Conservation (phyloP, 2,329 filamentous ascomycete species). For the Aspergillus melleus region DNA sequence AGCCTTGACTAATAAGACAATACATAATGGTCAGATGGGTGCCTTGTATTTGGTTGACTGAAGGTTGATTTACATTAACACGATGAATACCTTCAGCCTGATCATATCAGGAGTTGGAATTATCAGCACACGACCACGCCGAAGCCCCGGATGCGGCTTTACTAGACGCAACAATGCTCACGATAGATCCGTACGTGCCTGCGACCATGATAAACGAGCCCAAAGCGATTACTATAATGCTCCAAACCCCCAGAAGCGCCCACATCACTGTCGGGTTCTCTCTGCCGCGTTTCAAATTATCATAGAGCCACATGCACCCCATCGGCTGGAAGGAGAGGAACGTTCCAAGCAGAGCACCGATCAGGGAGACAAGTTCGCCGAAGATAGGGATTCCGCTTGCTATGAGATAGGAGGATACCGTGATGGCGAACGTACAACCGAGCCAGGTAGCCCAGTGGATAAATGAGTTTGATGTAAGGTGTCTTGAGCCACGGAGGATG, state of each 20-base stretch:
- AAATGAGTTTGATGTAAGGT: slow-evolving; percentile 20
- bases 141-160: neutral
- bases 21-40: too few relatives aligned
- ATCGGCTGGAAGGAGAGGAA: slow-evolving; percentile 17
- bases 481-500: slow-evolving; percentile 22
- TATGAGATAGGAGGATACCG: slow-evolving; percentile 23
- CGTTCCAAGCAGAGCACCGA: slow-evolving; percentile 25
- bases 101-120: neutral
- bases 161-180: neutral
- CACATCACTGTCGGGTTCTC: neutral
- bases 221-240: neutral
- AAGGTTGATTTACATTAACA: too few relatives aligned
- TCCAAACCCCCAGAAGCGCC: neutral
- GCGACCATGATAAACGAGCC: neutral
- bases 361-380: slow-evolving; percentile 22
- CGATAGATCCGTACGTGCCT: neutral
- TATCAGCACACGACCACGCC: neutral
- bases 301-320: slow-evolving; percentile 30
- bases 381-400: slow-evolving; percentile 28
- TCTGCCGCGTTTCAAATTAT: slow-evolving; percentile 35
- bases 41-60: too few relatives aligned
- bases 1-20: too few relatives aligned
- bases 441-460: slow-evolving; percentile 27
- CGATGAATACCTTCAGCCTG: too few relatives aligned
- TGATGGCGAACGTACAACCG: slow-evolving; percentile 18